phyloP scores from a whole-genome alignment of 352 stramenopile species.

The Globisporangium canariense region DNA sequence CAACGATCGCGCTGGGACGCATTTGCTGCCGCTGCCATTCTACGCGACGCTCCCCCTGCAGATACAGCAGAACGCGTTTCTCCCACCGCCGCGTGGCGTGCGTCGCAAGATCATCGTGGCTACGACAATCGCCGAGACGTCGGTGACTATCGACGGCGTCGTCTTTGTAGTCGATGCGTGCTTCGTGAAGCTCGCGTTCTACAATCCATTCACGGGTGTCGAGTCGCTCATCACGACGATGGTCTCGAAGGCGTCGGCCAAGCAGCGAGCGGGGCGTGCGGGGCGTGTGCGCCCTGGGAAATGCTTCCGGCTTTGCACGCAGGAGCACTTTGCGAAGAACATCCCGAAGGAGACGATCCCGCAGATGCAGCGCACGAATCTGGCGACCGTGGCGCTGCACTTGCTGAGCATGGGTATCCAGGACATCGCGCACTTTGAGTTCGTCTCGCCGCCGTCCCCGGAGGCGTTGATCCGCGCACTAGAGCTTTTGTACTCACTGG shows the following conservation, averaged over 20 bases:
- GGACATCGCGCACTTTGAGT: conserved; percentile 82
- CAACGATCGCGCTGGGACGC: conserved; percentile 39
- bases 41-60: conserved; percentile 92
- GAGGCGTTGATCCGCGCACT: conserved; percentile 71
- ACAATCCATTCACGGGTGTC: conserved; percentile 76
- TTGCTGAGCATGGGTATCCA: conserved; percentile 84
- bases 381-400: conserved; percentile 65
- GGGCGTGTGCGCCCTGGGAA: conserved; percentile 85
- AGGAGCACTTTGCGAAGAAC: conserved; percentile 43
- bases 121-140: conserved; percentile 95
- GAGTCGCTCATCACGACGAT: conserved; percentile 90
- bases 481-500: conserved; percentile 67
- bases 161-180: conserved; percentile 76
- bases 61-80: conserved; percentile 93
- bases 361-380: conserved; percentile 83
- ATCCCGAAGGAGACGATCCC: conserved; percentile 66
- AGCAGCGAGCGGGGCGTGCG: conserved; percentile 94
- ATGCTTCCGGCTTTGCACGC: conserved; percentile 72
- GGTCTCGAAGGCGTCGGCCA: conserved; percentile 94
- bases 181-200: conserved; percentile 84
- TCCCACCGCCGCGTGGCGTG: conserved; percentile 55
- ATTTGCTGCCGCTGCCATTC: conserved; percentile 70
- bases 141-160: conserved; percentile 97
- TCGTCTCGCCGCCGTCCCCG: conserved; percentile 68
- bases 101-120: conserved; percentile 83